Percentiles rank a stretch among this genome's conserved stretches.
Conservation (phyloP, 805 yeast species). For the Saccharomycopsis fermentans region DNA sequence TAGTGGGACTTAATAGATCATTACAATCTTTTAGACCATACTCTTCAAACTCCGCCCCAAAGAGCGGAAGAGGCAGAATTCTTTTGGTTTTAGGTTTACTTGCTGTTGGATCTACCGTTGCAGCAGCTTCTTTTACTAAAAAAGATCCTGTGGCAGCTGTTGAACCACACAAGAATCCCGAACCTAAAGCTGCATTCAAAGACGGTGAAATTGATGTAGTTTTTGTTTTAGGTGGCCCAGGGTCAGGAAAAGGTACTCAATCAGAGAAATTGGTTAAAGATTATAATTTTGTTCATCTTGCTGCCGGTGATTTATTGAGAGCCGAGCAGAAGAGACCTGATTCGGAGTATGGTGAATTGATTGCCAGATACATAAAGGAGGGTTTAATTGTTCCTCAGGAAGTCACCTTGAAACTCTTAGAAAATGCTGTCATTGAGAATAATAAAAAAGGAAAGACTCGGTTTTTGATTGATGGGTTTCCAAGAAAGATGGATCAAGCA, state of each 20-base stretch:
- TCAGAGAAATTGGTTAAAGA: slow-evolving; percentile 77
- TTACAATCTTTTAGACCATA: slow-evolving; percentile 2
- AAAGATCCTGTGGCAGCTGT: slow-evolving; percentile 20
- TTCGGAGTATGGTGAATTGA: slow-evolving; percentile 76
- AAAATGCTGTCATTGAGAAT: slow-evolving; percentile 62
- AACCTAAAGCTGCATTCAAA: slow-evolving; percentile 37
- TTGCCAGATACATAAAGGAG: slow-evolving; percentile 72
- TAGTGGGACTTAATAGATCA: not conserved
- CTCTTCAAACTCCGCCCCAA: not conserved
- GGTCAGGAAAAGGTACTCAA: slow-evolving; percentile 97
- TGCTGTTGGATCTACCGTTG: slow-evolving; percentile 13
- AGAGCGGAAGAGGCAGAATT: slow-evolving; percentile 3
- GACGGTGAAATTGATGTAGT: slow-evolving; percentile 66
- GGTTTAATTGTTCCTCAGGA: slow-evolving; percentile 91
- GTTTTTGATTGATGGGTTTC: slow-evolving; percentile 92
- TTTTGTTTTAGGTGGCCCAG: slow-evolving; percentile 95
- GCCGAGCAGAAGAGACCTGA: slow-evolving; percentile 83
- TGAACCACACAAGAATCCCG: not conserved
- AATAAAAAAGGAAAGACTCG: slow-evolving; percentile 40
- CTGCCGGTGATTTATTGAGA: slow-evolving; percentile 94
- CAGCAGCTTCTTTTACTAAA: slow-evolving; percentile 10
- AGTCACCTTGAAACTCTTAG: slow-evolving; percentile 73
- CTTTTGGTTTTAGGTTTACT: slow-evolving; percentile 5
- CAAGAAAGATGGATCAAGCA: slow-evolving; percentile 98
- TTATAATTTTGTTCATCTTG: slow-evolving; percentile 73